Evolutionary conservation across 345 rosid species (phyloP), one percentile per base, ranked within the genome.

Genomic region (Anacardium occidentale): DNA sequence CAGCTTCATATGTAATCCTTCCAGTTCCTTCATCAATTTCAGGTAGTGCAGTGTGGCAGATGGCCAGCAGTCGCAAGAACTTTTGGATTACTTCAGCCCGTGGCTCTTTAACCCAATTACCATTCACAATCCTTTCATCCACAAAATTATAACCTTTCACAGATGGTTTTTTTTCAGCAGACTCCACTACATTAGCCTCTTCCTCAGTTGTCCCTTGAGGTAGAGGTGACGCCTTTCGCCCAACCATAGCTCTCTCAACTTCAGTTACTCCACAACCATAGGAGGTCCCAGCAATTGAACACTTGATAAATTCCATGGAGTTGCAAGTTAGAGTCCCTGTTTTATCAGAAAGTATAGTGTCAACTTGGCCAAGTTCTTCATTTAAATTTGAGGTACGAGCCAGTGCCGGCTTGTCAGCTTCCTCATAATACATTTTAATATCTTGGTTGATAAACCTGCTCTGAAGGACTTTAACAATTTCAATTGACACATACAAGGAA

Each of bases 361-460:
- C 96, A 7, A 94, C 98, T 80, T 92, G 96, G 20, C 98, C 98
- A 1, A 94, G 98, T 83, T 94, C 98, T 87, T 94, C 98, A 17
- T 94, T 94, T 75, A 94, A 85, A 83, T 94, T 94, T n/a, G 98
- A 94, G 20, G 98, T 94, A 44, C 98, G 89, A 11, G 98, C 98
- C 50, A 76, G 82, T 6, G 98, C 98, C 2, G 98, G 98, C 77
- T 85, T 88, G 81, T 94, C 97, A 0, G 88, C 76, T 76, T 92
- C 98, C 72, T 90, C 97, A 13, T 88, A 80, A 81, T 94, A 94
- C 98, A 94, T 94, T 0, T 80, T 74, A 68, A 75, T 77, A 79
- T 94, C 98, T 64, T 83, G 90, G 75, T 94, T 94, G 77, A 94
- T 94, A 84, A 94, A 94, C 63, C 83, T 53, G 57, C 98, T 94